Base-by-base conservation (phyloP, 2,329 filamentous ascomycete genomes). In the Curvularia hawaiiensis region DNA sequence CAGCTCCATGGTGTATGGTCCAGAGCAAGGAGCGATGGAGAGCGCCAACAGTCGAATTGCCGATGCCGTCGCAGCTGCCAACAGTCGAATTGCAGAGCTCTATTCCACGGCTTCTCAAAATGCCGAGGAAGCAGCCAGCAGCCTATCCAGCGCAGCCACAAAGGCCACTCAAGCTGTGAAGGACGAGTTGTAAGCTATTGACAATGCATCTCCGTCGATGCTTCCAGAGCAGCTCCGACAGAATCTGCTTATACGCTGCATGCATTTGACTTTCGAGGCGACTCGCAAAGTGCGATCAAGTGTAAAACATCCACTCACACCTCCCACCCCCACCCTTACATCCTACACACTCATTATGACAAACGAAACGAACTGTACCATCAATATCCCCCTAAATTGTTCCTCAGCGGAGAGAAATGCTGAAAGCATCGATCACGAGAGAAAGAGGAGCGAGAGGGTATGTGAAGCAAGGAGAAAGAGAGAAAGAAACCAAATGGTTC, bases 1-100 rank as follows among this genome's bases (percentile, higher is more conserved):
- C 43, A 82, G 79, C 64, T 75, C 71, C 6, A 79, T 78, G 0
- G 63, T 84, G 22, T 83, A 82, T 52, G 82, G 82, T 4, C 79
- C 79, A 3, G 75, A 79, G 56, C 75, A 78, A 58, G 75, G 78
- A 24, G 80, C 80, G 28, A 64, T 82, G 52, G 79, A 82, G 62
- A 78, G 78, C 50, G 76, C 80, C 11, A 75, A 78, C 56, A 77
- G 70, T 55, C 70, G 78, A 18, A 68, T 82, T 14, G 67, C 74
- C 6, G 71, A 67, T 8, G 79, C 79, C 0, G 70, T 82, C 22
- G 78, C 77, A 40, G 79, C 76, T 39, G 81, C 80, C 26, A 78
- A 78, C 51, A 77, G 73, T 47, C 71, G 71, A 12, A 75, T 82
- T 50, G 72, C 69, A 1, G 77, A 75, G 33, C 70, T 80, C 48